These are phyloP conservation scores for Onygena corvina DNA, from an alignment of 2,329 filamentous ascomycete species.

Conservation along the genomic window DNA sequence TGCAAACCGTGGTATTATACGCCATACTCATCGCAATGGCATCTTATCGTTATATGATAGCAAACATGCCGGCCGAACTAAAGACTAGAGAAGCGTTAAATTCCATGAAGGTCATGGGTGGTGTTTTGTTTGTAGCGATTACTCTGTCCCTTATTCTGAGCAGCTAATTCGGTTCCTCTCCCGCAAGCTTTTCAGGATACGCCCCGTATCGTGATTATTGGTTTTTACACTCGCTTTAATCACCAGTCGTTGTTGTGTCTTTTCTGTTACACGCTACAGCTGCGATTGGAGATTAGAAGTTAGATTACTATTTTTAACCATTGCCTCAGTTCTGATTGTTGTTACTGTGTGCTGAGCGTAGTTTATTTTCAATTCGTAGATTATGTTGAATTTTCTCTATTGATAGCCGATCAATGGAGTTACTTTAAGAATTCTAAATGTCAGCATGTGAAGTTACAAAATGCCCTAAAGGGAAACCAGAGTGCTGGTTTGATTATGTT, in stretches of 20 bases:
- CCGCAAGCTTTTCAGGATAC: neutral
- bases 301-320: no score
- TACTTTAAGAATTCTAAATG: neutral
- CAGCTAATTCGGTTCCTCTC: neutral
- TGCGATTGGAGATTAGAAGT: no score
- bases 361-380: no score
- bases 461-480: constrained; percentile 1
- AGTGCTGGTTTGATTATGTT: constrained; percentile 5
- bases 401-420: neutral
- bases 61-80: neutral
- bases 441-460: constrained; percentile 1
- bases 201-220: no score
- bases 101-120: neutral
- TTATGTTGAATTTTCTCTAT: no score
- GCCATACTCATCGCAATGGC: neutral
- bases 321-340: no score
- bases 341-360: no score
- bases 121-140: neutral
- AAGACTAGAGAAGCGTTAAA: neutral
- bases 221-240: no score
- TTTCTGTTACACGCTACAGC: no score
- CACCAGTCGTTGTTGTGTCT: no score
- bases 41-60: neutral
- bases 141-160: neutral
- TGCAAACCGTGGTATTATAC: neutral